Base-by-base conservation (phyloP, 192 early-diverging fungal genomes). In the Dimargaris cristalligena region DNA sequence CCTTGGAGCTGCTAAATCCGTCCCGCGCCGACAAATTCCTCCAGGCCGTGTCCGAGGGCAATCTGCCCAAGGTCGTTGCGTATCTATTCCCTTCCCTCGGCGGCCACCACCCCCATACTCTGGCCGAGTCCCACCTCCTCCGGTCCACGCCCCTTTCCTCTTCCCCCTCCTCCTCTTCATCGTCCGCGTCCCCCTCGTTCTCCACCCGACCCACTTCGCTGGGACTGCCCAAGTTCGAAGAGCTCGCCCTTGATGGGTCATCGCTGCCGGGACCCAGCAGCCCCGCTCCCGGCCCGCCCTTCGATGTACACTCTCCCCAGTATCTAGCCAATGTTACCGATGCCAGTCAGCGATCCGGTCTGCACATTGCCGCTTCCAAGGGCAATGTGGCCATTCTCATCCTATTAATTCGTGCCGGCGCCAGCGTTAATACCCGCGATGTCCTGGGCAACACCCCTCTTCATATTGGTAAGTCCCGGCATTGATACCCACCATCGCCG, bases 401-500 rank as follows among this genome's bases (percentile, higher is more conserved):
- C 20, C 20, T 50, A 28, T 22, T 50, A 6, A 50, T 50, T n/a
- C 48, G 48, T 8, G 48, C 48, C 10, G 48, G 48, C 8, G 48
- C 48, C 9, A 22, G 22, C 48, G 48, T 50, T 6, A 50, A 50
- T 22, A n/a, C 48, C 26, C 48, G 48, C 8, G 48, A 50, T 22
- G n/a, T 50, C 48, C 26, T 50, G 9, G 48, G 48, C 26, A 50
- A 50, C 48, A 50, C 48, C 4, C 48, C 48, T 6, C 26, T 50
- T 6, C 48, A 50, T 50, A 50, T 50, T n/a, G 38, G 38, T 41
- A 41, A 41, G 38, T 41, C n/a, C n/a, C n/a, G n/a, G n/a, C n/a
- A n/a, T n/a, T n/a, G n/a, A n/a, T n/a, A n/a, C n/a, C n/a, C n/a
- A n/a, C n/a, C n/a, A n/a, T n/a, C n/a, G n/a, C n/a, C n/a, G n/a